Evolutionary conservation across 805 yeast species (phyloP), one percentile per base, ranked within the genome.

Genomic region (Candida glaebosa): DNA sequence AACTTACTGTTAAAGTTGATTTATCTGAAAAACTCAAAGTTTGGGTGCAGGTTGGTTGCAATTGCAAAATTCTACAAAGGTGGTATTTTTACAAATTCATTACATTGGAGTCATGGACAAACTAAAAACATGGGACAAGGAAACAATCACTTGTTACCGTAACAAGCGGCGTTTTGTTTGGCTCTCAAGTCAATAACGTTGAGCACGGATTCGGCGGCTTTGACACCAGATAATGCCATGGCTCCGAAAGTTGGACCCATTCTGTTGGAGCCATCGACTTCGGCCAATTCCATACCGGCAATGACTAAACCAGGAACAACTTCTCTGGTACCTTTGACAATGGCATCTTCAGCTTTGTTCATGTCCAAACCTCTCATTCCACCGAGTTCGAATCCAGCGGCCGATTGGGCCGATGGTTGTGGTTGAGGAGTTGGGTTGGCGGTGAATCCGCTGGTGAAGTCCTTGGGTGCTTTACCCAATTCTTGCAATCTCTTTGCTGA

Each of bases 221-320:
- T 82, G 51, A 83, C 82, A 53, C 91, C 91, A 19, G 85, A 78
- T 43, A 82, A 75, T 25, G 79, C 83, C 90, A 84, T 84, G 36
- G 89, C 89, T 45, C 88, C 89, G 51, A 84, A 84, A 31, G 89
- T 83, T 38, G 91, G 90, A 19, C 90, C 90, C 89, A 84, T 84
- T 65, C 91, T 77, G 74, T 82, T 81, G 51, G 79, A 76, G 18
- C 89, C 89, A 54, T 82, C 87, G 41, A 83, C 77, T 58, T 84
- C 89, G 25, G 87, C 81, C 49, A 82, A 72, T 64, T 84, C 90
- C 91, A 84, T 84, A 53, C 91, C 90, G 9, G 78, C 76, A 38
- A 84, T 82, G 45, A 79, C 81, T 45, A 80, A 69, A 22, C 86
- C 86, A 14, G 84, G 83, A 40, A 71, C 74, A 35, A 80, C 75